Percentiles rank a stretch among this genome's conserved stretches.
phyloP scores from a whole-genome alignment of 805 yeast species.

The Saturnispora zaruensis region DNA sequence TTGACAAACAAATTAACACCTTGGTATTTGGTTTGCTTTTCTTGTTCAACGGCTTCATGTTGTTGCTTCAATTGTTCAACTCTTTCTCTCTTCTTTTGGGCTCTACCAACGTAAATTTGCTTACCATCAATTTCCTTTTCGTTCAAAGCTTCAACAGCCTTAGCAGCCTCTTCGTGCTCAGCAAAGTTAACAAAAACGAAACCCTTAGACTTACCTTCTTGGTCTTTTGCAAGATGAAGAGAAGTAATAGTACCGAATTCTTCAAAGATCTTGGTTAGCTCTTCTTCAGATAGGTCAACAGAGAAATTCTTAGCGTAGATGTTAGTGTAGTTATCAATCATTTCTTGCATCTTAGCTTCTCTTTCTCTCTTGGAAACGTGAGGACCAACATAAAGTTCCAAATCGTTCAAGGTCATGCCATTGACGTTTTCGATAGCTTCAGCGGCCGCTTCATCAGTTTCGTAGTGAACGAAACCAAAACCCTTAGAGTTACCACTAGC shows the following conservation, averaged over 20 bases:
- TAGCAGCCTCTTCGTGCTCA: conserved; percentile 76
- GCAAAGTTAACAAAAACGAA: conserved; percentile 94
- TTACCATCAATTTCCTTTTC: conserved; percentile 80
- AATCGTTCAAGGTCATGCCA: conserved; percentile 96
- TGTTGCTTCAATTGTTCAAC: conserved; percentile 90
- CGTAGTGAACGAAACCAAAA: conserved; percentile 96
- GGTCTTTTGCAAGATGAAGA: conserved; percentile 68
- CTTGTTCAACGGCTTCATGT: conserved; percentile 85
- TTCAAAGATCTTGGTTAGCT: conserved; percentile 63
- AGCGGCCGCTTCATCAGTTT: conserved; percentile 81
- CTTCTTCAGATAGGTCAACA: conserved; percentile 57
- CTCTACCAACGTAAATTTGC: conserved; percentile 91
- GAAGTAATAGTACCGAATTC: conserved; percentile 79
- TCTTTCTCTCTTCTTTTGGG: conserved; percentile 98
- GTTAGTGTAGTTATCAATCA: conserved; percentile 90
- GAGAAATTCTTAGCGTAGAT: conserved; percentile 89
- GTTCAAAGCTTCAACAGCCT: conserved; percentile 88
- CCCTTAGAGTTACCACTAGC: conserved; percentile 87
- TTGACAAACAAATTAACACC: conserved; percentile 95
- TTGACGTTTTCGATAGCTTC: conserved; percentile 95
- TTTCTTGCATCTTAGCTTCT: conserved; percentile 82
- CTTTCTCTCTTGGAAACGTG: conserved; percentile 91
- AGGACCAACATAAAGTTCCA: conserved; percentile 91
- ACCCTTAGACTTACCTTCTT: conserved; percentile 84
- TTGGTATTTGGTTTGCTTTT: conserved; percentile 88